A percentile compares a stretch with the other conserved stretches of the same genome.
These are phyloP conservation scores for Aspergillus latus DNA, from an alignment of 2,329 filamentous ascomycete species.

Conservation along the genomic window DNA sequence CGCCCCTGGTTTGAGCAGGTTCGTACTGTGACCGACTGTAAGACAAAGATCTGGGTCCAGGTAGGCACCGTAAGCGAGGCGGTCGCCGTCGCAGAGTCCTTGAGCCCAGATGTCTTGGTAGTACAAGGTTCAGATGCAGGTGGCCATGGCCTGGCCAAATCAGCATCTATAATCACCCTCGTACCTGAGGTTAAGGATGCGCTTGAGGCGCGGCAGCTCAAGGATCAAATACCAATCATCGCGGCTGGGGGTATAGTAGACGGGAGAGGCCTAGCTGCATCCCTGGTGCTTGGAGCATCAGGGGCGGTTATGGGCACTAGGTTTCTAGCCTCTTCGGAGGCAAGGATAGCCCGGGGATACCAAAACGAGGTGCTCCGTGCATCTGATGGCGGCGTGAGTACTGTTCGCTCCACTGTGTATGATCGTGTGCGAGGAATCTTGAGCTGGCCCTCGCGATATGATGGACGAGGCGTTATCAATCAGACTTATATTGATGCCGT, in stretches of 20 bases:
- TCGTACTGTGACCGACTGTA: slow-evolving; percentile 36
- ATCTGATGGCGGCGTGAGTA: slow-evolving; percentile 53
- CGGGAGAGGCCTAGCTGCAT: slow-evolving; percentile 52
- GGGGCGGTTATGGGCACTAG: slow-evolving; percentile 64
- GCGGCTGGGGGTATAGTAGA: slow-evolving; percentile 57
- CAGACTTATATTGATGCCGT: slow-evolving; percentile 49
- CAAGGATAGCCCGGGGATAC: slow-evolving; percentile 52
- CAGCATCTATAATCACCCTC: slow-evolving; percentile 50
- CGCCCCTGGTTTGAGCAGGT: slow-evolving; percentile 39
- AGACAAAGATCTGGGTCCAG: slow-evolving; percentile 55
- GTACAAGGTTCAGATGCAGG: slow-evolving; percentile 57
- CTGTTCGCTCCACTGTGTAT: slow-evolving; percentile 54
- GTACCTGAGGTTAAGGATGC: slow-evolving; percentile 53
- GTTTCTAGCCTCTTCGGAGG: slow-evolving; percentile 57
- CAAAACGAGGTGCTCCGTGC: slow-evolving; percentile 49
- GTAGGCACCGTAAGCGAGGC: slow-evolving; percentile 53
- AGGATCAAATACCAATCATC: slow-evolving; percentile 45
- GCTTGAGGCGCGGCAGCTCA: slow-evolving; percentile 24
- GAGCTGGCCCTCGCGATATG: slow-evolving; percentile 59
- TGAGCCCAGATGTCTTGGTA: slow-evolving; percentile 52
- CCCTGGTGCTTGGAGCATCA: slow-evolving; percentile 52
- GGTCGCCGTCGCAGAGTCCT: slow-evolving; percentile 35
- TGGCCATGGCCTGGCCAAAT: slow-evolving; percentile 51
- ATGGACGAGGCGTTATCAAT: slow-evolving; percentile 60
- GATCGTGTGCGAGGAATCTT: slow-evolving; percentile 56